Conservation (phyloP, 2,329 filamentous ascomycete species). For the Aspergillus ruber region DNA sequence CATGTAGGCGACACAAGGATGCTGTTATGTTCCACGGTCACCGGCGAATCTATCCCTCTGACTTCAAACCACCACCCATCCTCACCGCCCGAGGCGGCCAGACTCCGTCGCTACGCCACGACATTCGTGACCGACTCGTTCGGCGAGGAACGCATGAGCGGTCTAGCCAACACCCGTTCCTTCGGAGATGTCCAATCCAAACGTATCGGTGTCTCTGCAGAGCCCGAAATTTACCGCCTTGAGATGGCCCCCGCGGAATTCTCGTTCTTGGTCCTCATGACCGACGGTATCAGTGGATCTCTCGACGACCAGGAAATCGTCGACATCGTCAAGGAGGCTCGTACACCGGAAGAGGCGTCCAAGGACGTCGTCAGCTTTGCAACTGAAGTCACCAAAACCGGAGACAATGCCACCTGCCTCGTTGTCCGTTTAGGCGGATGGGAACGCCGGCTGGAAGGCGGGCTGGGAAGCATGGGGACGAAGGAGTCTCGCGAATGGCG, state of each 20-base stretch:
- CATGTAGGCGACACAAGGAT: conserved; percentile 93
- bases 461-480: conserved; percentile 79
- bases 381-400: conserved; percentile 67
- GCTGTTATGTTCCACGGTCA: conserved; percentile 78
- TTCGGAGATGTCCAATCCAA: conserved; percentile 93
- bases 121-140: conserved; percentile 93
- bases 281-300: conserved; percentile 81
- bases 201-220: conserved; percentile 86
- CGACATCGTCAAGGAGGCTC: conserved; percentile 88
- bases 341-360: conserved; percentile 80
- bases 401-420: conserved; percentile 59
- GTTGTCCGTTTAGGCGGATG: conserved; percentile 59
- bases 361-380: conserved; percentile 76
- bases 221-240: conserved; percentile 76
- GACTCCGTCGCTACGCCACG: conserved; percentile 77
- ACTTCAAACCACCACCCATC: conserved; percentile 91
- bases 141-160: conserved; percentile 90
- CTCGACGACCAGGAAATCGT: conserved; percentile 91
- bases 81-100: conserved; percentile 73
- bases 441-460: conserved; percentile 66
- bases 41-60: conserved; percentile 70
- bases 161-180: conserved; percentile 85
- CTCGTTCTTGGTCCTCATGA: conserved; percentile 80
- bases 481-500: conserved; percentile 86
- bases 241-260: conserved; percentile 80